Percentiles rank a stretch among this genome's conserved stretches.
Conservation (phyloP, 2,329 filamentous ascomycete species). For the Sphaerulina vaccinii region DNA sequence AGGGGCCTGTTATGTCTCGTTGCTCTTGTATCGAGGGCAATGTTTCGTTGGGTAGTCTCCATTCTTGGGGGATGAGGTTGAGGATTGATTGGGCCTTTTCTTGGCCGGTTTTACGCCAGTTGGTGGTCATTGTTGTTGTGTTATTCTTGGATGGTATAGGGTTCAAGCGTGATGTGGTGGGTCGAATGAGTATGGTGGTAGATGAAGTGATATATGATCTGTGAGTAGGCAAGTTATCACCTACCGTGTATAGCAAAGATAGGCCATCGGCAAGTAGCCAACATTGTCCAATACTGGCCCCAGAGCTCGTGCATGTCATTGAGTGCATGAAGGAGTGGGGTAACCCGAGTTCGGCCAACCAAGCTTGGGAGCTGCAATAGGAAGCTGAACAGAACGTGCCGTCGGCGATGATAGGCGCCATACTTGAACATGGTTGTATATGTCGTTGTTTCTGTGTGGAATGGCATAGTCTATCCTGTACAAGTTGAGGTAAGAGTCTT, state of each 20-base stretch:
- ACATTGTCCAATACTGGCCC: no score
- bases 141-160: background rate
- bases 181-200: background rate
- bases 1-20: conserved; percentile 56
- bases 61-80: conserved; percentile 56
- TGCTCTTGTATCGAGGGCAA: conserved; percentile 53
- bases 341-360: no score
- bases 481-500: background rate
- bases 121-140: conserved; percentile 15
- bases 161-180: background rate
- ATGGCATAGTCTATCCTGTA: background rate
- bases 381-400: no score
- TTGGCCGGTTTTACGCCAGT: conserved; percentile 53
- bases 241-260: conserved; percentile 10
- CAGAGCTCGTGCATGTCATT: no score
- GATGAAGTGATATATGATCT: background rate
- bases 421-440: no score
- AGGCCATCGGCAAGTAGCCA: background rate
- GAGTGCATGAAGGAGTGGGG: no score
- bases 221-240: background rate
- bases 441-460: background rate
- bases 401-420: no score
- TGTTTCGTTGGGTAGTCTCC: conserved; percentile 51
- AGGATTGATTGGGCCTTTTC: conserved; percentile 56
- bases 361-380: no score